phyloP scores from a whole-genome alignment of 2,329 filamentous ascomycete species.

The Fusarium secorum region DNA sequence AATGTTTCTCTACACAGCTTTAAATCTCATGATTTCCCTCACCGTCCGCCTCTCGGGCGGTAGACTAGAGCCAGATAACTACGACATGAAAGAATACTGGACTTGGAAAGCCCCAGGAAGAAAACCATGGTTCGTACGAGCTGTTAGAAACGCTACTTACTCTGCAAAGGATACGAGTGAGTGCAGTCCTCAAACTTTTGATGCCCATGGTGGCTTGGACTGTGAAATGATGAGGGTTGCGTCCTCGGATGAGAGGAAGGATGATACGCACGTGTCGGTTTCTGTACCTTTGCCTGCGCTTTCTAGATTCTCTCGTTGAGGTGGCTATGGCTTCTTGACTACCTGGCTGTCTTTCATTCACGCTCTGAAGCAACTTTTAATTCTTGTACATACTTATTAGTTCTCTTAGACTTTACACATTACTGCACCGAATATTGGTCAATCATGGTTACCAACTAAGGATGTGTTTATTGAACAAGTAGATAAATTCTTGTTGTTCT shows the following conservation, averaged over 20 bases:
- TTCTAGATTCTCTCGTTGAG: not conserved
- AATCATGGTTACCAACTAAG: not conserved
- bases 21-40: slow-evolving; percentile 20
- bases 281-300: not conserved
- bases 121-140: slow-evolving; percentile 29
- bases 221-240: slow-evolving; percentile 23
- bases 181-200: not conserved
- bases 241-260: slow-evolving; percentile 9
- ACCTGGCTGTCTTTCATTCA: accelerated
- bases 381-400: not conserved
- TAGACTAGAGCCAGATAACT: slow-evolving; percentile 23
- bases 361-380: accelerated
- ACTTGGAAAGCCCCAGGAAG: slow-evolving; percentile 28
- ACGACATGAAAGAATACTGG: slow-evolving; percentile 38
- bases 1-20: slow-evolving; percentile 25
- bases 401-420: not conserved
- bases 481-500: accelerated
- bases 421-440: not conserved
- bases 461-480: accelerated
- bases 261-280: not conserved
- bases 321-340: accelerated
- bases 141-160: not conserved
- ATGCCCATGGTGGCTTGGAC: not conserved
- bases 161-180: not conserved
- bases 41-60: slow-evolving; percentile 20